Percentiles rank a stretch among this genome's conserved stretches.
These are phyloP conservation scores for Globisporangium spinosum DNA, from an alignment of 352 stramenopile species.

Conservation along the genomic window DNA sequence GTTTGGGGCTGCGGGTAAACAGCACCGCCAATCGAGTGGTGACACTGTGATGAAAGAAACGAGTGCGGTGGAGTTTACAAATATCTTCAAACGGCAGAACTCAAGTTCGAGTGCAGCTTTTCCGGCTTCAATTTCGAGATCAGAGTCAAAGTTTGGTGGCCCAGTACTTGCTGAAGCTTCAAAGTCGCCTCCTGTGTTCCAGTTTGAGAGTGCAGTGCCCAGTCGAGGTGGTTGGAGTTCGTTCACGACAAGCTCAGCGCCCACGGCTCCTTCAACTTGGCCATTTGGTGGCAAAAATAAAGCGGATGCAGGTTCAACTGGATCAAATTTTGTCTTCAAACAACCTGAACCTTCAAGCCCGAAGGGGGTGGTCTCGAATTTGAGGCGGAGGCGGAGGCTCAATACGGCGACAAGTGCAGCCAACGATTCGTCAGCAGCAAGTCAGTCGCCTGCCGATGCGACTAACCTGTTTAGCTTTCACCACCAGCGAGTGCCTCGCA, in stretches of 20 bases:
- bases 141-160: not conserved
- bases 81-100: constrained; percentile 4
- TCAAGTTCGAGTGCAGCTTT: not conserved
- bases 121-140: not conserved
- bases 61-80: constrained; percentile 11
- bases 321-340: not conserved
- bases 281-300: not conserved
- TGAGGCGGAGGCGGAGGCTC: constrained; percentile 3
- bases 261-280: not conserved
- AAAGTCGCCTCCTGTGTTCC: constrained; percentile 3
- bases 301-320: not conserved
- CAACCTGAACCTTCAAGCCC: not conserved
- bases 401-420: not conserved
- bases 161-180: not conserved
- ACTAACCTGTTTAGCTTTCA: constrained; percentile 1
- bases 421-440: not conserved
- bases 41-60: constrained; percentile 15
- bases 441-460: not conserved
- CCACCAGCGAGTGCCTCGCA: not conserved
- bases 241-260: not conserved
- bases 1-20: not conserved
- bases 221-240: not conserved
- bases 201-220: not conserved
- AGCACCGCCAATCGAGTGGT: not conserved
- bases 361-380: not conserved